Base-by-base conservation (phyloP, 805 yeast genomes). In the Sugiyamaella americana region DNA sequence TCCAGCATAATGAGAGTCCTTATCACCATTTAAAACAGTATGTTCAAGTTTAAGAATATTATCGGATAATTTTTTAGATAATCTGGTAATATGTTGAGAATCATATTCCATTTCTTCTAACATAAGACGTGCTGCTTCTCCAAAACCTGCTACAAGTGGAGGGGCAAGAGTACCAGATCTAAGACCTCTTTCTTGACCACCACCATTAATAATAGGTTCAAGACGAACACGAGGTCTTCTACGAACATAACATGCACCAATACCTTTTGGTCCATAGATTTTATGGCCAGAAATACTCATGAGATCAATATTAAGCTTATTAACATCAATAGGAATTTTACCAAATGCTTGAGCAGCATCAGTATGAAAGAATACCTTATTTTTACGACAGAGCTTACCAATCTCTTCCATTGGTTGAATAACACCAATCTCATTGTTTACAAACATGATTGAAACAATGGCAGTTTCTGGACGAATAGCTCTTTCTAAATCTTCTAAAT, bases 271-370 rank as follows among this genome's bases (percentile, higher is more conserved):
- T 4, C 98, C 98, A 68, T 93, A 93, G 52, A 93, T 82, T 71
- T 93, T 93, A 70, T 93, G 98, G 1, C 96, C 89, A 1, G 96
- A 87, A 51, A 93, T 84, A 19, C 96, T 87, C 82, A 93, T 72
- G 55, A 91, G 69, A 67, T 93, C 98, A 57, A 93, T 86, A 65
- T 93, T 89, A 82, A 81, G 79, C 58, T 83, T 84, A 70, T 93
- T 88, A 52, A 93, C 98, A 63, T 93, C 96, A 47, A 93, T 68
- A 47, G 87, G 87, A 48, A 93, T 79, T 68, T 93, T 93, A 51
- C 98, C 98, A 62, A 81, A 87, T 2, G 96, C 98, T 70, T 93
- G 98, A 13, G 98, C 98, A 48, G 85, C 94, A 64, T 93, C 98
- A 8, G 98, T 83, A 70, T 93, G 98, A 82, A 93, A 93, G 61